Evolutionary conservation across 1,139 yeast species (phyloP), one percentile per base, ranked within the genome.

Genomic region (Zygoascus sp.): DNA sequence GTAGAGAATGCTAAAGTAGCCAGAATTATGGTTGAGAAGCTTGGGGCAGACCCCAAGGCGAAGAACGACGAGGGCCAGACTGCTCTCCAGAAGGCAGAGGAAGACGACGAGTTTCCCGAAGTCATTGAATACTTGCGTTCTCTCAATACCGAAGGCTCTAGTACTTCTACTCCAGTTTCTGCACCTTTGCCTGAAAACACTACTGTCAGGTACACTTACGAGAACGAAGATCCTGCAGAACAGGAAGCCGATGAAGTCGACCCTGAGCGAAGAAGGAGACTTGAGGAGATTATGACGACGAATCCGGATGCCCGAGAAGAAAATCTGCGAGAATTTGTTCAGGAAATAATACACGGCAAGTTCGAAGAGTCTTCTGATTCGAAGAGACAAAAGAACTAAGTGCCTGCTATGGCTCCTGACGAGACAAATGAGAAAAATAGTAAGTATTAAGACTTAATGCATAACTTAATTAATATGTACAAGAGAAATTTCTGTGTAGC

Each of bases 61-160:
- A 77, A 73, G 62, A 92, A 92, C 62, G 64, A 68, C 37, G 95
- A 86, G 34, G 95, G 87, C 2, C 76, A 77, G 59, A 88, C 89
- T 2, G 77, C 75, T 5, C 72, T 79, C 19, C 79, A 81, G 48
- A 81, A 76, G 58, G 77, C 82, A 41, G 88, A 83, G 57, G 96
- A 88, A 52, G 96, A 90, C 42, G 90, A 76, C 32, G 97, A 90
- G 57, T 83, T 76, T 57, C 90, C 94, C 0, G 96, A 88, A 41
- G 71, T 90, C 20, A 80, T 80, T 7, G 73, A 70, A 38, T 90
- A 83, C 58, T 70, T 89, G 58, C 72, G 75, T 47, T 59, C 73
- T 0, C 66, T 80, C 51, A 66, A 54, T 5, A 11, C 9, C 15
- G 19, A 16, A 17, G 15, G 17, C 19, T 13, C 17, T 8, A 9